Evolutionary conservation across 768 basidiomycete genomes (phyloP).

Genomic region (Kwoniella shandongensis): DNA sequence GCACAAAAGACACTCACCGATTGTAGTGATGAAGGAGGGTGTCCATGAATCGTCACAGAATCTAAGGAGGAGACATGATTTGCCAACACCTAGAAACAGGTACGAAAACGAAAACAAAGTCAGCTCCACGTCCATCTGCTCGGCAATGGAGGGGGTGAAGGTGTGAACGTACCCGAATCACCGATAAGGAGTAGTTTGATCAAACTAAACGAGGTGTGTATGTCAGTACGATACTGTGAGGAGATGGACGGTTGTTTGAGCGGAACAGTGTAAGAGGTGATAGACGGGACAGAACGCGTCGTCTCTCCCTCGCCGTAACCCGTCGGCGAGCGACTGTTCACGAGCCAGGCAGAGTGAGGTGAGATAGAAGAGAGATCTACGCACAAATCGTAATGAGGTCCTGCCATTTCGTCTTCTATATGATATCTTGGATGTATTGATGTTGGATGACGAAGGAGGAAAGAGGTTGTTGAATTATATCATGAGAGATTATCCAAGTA

Average conservation of each 20-base stretch:
- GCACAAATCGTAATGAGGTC: conserved; percentile 95
- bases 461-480: too few species aligned
- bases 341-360: too few species aligned
- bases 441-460: conserved; percentile 4
- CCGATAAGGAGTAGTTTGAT: conserved; percentile 87
- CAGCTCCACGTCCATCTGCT: not conserved
- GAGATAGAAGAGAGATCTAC: conserved; percentile 52
- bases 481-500: too few species aligned
- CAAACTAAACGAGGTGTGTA: conserved; percentile 17
- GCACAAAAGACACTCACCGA: too few species aligned
- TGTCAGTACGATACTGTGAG: too few species aligned
- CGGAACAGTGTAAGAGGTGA: too few species aligned
- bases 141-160: conserved; percentile 1
- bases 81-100: conserved; percentile 73
- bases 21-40: conserved; percentile 97
- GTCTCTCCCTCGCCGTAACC: not conserved
- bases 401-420: conserved; percentile 43
- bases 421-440: not conserved
- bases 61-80: conserved; percentile 65
- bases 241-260: too few species aligned
- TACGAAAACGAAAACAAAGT: not conserved
- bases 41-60: conserved; percentile 99
- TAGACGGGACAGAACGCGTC: too few species aligned
- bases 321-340: too few species aligned
- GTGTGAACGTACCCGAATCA: conserved; percentile 70